Conservation (phyloP, 1,284 basidiomycete genomes). For the Sparassis latifolia region DNA sequence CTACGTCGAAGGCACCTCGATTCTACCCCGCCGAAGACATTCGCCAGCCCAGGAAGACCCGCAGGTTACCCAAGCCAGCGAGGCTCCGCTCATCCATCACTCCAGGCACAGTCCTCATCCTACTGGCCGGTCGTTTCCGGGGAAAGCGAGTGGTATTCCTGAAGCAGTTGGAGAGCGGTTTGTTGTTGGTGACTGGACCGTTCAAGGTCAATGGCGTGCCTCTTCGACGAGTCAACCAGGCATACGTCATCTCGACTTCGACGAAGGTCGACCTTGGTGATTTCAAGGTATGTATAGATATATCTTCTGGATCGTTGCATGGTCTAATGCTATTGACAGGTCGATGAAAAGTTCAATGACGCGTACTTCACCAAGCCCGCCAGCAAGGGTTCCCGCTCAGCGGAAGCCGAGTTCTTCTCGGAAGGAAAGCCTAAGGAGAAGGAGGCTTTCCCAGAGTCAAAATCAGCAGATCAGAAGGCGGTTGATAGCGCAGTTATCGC, state of each 20-base stretch:
- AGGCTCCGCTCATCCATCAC: slow-evolving; percentile 85
- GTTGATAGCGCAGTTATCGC: slow-evolving; percentile 84
- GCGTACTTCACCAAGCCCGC: slow-evolving; percentile 89
- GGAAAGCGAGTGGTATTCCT: slow-evolving; percentile 99
- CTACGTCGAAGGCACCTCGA: slow-evolving; percentile 83
- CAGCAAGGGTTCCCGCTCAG: slow-evolving; percentile 64
- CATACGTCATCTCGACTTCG: slow-evolving; percentile 98
- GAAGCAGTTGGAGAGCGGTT: slow-evolving; percentile 92
- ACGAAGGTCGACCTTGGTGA: slow-evolving; percentile 87
- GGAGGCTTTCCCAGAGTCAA: slow-evolving; percentile 85
- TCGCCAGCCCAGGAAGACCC: slow-evolving; percentile 83
- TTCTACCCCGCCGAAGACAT: slow-evolving; percentile 99
- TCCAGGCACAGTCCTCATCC: slow-evolving; percentile 93
- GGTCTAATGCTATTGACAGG: slow-evolving; percentile 31
- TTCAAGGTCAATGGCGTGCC: slow-evolving; percentile 99
- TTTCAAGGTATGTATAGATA: slow-evolving; percentile 51
- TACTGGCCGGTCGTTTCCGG: slow-evolving; percentile 96
- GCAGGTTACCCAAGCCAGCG: slow-evolving; percentile 78
- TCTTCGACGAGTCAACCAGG: slow-evolving; percentile 96
- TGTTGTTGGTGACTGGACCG: slow-evolving; percentile 95
- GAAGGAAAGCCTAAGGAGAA: slow-evolving; percentile 92
- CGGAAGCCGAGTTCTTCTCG: slow-evolving; percentile 95
- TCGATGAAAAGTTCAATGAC: slow-evolving; percentile 91
- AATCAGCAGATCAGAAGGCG: slow-evolving; percentile 90
- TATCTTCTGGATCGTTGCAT: background rate